phyloP scores from a whole-genome alignment of 2,329 filamentous ascomycete genomes.

The Leptographium galeiforme region DNA sequence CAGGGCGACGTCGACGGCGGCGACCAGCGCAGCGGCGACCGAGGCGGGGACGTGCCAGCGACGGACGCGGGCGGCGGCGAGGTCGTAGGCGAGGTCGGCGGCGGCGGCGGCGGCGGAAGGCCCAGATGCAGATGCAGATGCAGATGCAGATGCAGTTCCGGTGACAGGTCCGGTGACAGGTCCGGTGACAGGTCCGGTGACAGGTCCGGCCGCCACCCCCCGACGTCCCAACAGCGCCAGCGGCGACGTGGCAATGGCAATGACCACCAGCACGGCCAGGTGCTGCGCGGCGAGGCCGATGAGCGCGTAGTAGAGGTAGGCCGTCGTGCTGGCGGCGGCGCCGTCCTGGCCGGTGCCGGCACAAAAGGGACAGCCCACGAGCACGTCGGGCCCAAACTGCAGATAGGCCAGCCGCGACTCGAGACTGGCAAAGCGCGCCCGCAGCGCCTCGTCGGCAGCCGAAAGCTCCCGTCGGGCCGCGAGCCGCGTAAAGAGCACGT shows the following conservation, averaged over 20 bases:
- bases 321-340: constrained; percentile 42
- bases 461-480: constrained; percentile 30
- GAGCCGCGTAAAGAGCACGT: constrained; percentile 72
- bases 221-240: constrained; percentile 49
- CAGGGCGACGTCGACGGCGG: constrained; percentile 51
- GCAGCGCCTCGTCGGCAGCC: constrained; percentile 48
- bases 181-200: too few species aligned
- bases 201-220: too few species aligned
- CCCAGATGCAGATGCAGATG: too few species aligned
- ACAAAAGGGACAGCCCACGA: constrained; percentile 76
- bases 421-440: constrained; percentile 53
- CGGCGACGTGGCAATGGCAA: constrained; percentile 60
- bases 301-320: constrained; percentile 70
- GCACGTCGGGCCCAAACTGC: constrained; percentile 61
- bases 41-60: constrained; percentile 59
- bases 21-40: constrained; percentile 44
- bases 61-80: constrained; percentile 2
- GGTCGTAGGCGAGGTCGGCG: constrained; percentile 5
- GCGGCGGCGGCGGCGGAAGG: too few species aligned
- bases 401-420: constrained; percentile 71
- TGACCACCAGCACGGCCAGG: constrained; percentile 57
- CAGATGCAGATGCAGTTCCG: too few species aligned
- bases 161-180: too few species aligned
- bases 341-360: constrained; percentile 13
- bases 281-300: constrained; percentile 66